These are phyloP conservation scores for Yamadazyma scolyti DNA, from an alignment of 805 yeast species.

Conservation along the genomic window DNA sequence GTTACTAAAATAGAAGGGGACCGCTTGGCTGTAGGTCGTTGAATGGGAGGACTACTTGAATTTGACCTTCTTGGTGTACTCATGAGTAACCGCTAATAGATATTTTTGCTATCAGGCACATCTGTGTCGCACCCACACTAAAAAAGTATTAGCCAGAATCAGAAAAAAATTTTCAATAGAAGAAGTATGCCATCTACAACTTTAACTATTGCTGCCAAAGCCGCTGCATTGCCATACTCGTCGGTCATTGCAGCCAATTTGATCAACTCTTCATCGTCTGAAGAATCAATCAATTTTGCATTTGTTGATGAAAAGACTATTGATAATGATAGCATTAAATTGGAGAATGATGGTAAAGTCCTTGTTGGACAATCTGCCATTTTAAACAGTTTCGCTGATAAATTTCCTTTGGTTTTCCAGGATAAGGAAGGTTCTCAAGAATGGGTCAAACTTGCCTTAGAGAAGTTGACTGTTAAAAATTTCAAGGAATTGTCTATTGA, in stretches of 20 bases:
- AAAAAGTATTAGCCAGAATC: too few species aligned
- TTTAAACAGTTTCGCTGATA: constrained; percentile 47
- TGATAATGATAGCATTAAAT: constrained; percentile 44
- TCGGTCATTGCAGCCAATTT: constrained; percentile 75
- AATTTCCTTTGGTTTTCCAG: constrained; percentile 45
- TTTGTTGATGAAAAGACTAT: constrained; percentile 65
- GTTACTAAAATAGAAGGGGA: constrained; percentile 94
- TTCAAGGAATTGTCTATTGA: constrained; percentile 79
- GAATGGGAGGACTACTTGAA: constrained; percentile 2
- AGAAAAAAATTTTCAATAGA: constrained; percentile 5
- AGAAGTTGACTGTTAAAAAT: constrained; percentile 73
- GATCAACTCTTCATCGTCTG: constrained; percentile 45
- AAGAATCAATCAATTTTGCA: constrained; percentile 53
- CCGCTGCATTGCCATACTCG: constrained; percentile 77
- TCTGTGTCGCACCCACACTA: too few species aligned
- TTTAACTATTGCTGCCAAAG: constrained; percentile 79
- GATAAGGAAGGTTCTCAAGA: constrained; percentile 40
- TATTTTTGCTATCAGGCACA: too few species aligned
- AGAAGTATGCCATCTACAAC: constrained; percentile 45
- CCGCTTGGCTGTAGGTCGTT: constrained; percentile 65
- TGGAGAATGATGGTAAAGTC: constrained; percentile 42
- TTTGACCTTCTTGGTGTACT: constrained; percentile 2
- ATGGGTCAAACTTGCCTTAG: constrained; percentile 67
- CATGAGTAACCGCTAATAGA: too few species aligned
- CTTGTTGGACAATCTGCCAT: constrained; percentile 40